Percentiles rank a stretch among this genome's conserved stretches.
Evolutionary conservation across 371 early-diverging fungal species (phyloP).

Genomic region (Globomyces sp.): DNA sequence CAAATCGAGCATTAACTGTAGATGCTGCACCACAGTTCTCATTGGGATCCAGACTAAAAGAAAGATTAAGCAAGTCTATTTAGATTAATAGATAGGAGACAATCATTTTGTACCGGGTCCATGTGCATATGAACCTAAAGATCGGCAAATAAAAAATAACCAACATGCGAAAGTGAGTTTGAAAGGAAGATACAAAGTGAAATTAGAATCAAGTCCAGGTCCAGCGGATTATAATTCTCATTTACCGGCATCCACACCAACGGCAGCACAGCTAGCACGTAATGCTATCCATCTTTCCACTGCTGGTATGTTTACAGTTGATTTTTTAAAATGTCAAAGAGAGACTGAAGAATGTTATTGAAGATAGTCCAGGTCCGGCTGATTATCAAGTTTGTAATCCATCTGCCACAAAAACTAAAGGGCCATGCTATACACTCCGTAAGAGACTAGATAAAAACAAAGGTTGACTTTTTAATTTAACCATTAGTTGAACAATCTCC

Average conservation of each 20-base stretch:
- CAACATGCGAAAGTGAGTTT: slow-evolving; percentile 39
- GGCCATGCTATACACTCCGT: slow-evolving; percentile 42
- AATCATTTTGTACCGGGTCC: slow-evolving; percentile 39
- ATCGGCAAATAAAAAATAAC: slow-evolving; percentile 44
- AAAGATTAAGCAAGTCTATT: background rate
- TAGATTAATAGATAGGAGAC: background rate
- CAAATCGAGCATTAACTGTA: slow-evolving; percentile 23
- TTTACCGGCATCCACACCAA: background rate
- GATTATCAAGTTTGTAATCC: slow-evolving; percentile 29
- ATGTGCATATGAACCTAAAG: slow-evolving; percentile 41
- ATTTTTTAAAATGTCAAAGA: slow-evolving; percentile 1
- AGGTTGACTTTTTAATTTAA: background rate
- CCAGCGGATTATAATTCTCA: slow-evolving; percentile 44
- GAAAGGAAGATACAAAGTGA: slow-evolving; percentile 33
- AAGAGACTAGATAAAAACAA: slow-evolving; percentile 26
- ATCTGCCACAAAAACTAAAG: slow-evolving; percentile 25
- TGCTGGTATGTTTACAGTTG: slow-evolving; percentile 14
- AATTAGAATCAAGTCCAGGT: slow-evolving; percentile 37
- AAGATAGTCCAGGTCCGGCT: slow-evolving; percentile 43
- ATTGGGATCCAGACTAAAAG: slow-evolving; percentile 25
- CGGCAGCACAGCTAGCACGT: slow-evolving; percentile 24
- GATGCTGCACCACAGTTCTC: slow-evolving; percentile 31
- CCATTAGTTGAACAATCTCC: slow-evolving; percentile 28
- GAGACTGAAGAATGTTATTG: slow-evolving; percentile 11
- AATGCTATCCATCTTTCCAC: background rate